These are phyloP conservation scores for Hippophae rhamnoides DNA, from an alignment of 306 rosid species.

Conservation along the genomic window DNA sequence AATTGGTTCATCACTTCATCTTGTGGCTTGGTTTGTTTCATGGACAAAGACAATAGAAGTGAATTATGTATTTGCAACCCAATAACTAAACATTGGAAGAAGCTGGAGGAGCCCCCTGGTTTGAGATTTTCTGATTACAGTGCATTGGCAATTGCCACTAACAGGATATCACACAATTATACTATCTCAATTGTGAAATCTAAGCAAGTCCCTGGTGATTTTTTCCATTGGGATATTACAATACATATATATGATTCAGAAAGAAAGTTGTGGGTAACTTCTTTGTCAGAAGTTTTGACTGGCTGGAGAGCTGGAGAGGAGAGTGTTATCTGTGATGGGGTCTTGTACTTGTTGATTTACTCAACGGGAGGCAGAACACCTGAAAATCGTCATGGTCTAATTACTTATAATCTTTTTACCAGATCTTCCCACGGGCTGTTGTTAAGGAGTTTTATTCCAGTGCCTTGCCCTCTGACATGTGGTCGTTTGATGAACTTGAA, in stretches of 20 bases:
- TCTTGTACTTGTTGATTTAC: slow-evolving; percentile 70
- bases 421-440: slow-evolving; percentile 38
- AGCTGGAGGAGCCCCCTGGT: slow-evolving; percentile 65
- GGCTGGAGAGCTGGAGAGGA: slow-evolving; percentile 98
- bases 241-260: slow-evolving; percentile 59
- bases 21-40: slow-evolving; percentile 72
- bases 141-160: slow-evolving; percentile 63
- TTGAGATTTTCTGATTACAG: slow-evolving; percentile 57
- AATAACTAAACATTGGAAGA: slow-evolving; percentile 41
- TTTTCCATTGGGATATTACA: slow-evolving; percentile 68
- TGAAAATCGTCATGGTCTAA: slow-evolving; percentile 59
- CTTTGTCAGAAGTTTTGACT: slow-evolving; percentile 58
- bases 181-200: slow-evolving; percentile 65
- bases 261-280: slow-evolving; percentile 44
- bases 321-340: slow-evolving; percentile 79
- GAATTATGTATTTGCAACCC: slow-evolving; percentile 72
- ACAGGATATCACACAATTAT: slow-evolving; percentile 43
- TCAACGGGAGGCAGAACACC: slow-evolving; percentile 52
- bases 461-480: slow-evolving; percentile 80
- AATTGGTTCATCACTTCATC: slow-evolving; percentile 66
- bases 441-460: slow-evolving; percentile 50
- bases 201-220: slow-evolving; percentile 72
- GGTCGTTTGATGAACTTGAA: slow-evolving; percentile 87
- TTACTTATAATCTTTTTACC: slow-evolving; percentile 46
- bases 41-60: slow-evolving; percentile 65